Conservation (phyloP, 2,329 filamentous ascomycete genomes). For the Pestalotiopsis sp. region DNA sequence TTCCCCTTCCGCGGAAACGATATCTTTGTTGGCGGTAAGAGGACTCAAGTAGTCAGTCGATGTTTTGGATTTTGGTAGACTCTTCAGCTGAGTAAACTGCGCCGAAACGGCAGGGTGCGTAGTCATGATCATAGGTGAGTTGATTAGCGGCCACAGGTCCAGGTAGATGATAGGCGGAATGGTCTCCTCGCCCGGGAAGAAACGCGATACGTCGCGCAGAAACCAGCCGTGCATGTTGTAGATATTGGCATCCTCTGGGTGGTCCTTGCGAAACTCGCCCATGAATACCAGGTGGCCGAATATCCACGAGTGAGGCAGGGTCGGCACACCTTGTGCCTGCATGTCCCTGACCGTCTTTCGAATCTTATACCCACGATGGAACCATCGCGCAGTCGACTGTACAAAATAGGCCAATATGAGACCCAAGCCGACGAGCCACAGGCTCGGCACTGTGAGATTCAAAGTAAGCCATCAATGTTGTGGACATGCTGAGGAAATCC, state of each 20-base stretch:
- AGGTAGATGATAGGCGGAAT: conserved; percentile 9
- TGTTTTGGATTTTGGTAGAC: conserved; percentile 2
- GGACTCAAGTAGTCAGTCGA: neutral
- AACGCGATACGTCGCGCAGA: neutral
- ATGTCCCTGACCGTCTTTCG: neutral
- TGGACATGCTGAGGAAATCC: neutral
- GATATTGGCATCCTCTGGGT: conserved; percentile 5
- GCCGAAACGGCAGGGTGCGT: conserved; percentile 4
- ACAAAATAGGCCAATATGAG: neutral
- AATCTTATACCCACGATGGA: neutral
- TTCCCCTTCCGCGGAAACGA: conserved; percentile 28
- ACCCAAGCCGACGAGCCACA: neutral
- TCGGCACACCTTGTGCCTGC: neutral
- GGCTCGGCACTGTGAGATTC: neutral
- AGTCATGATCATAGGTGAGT: neutral
- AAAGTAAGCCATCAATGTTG: neutral
- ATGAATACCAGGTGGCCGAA: conserved; percentile 4
- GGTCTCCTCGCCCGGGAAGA: conserved; percentile 4
- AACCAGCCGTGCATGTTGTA: conserved; percentile 3
- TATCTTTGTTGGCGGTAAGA: conserved; percentile 17
- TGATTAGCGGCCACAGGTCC: conserved; percentile 8
- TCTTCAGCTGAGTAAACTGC: conserved; percentile 9
- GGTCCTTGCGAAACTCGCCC: neutral
- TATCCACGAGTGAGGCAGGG: conserved; percentile 4
- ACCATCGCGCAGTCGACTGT: neutral